Base-by-base conservation (phyloP, 352 stramenopile species). In the Phytophthora meadii region DNA sequence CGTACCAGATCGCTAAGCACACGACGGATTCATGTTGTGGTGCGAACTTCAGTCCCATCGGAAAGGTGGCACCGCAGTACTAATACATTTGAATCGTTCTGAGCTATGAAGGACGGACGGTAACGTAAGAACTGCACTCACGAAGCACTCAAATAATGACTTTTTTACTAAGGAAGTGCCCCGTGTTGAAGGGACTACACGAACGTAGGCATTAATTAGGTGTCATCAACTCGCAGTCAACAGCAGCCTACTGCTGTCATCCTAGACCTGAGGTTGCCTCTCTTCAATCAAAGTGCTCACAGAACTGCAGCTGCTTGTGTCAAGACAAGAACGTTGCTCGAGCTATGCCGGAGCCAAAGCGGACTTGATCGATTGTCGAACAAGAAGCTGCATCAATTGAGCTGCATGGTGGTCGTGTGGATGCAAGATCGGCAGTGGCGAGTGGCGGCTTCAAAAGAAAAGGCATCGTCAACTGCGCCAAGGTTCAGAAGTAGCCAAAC, bases 1-100 rank as follows among this genome's bases (percentile, higher is more conserved):
- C 76, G 47, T 83, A 83, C 46, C 68, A 75, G 34, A 68, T 76
- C 30, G 68, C 68, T 49, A 79, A 79, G 54, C 61, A 72, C 49
- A 82, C 70, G 28, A 77, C 70, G 22, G 70, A 77, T 12, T 72
- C 65, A 14, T 74, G 66, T 34, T 74, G 61, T 19, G 61, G 50
- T 24, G 44, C 54, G 28, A 70, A 55, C 41, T 63, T 71, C 41
- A 71, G 54, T 37, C 61, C 54, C 3, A 49, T 61, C 12, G 60
- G 40, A 10, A 74, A 65, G 22, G 32, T 27, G 25, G 42, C 25
- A n/a, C 19, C 27, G 8, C 11, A 59, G 39, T 60, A 58, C 17
- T 65, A 52, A 68, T 36, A 14, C 9, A 57, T 5, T 11, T 34
- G 19, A 52, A 58, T 39, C 25, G 52, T 51, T 37, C 48, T 40